phyloP scores from a whole-genome alignment of 2,329 filamentous ascomycete genomes.

The Claviceps maximensis region DNA sequence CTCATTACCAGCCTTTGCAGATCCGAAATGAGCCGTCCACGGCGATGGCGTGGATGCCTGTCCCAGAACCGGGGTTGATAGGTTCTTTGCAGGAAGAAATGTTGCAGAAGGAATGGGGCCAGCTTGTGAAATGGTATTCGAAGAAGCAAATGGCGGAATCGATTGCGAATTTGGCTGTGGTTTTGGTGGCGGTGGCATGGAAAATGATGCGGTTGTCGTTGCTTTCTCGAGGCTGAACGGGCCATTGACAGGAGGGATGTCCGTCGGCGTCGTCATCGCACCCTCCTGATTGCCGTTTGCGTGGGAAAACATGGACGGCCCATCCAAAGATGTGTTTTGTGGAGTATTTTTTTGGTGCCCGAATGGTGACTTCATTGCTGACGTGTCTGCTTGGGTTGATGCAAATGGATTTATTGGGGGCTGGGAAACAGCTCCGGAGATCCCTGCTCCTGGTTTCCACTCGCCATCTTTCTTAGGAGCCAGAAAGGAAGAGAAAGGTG shows the following conservation, averaged over 20 bases:
- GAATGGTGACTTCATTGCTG: conserved; percentile 9
- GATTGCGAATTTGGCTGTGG: conserved; percentile 1
- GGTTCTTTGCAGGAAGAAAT: background rate
- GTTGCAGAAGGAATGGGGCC: background rate
- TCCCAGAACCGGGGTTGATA: background rate
- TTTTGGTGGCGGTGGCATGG: conserved; percentile 7
- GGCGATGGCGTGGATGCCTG: background rate
- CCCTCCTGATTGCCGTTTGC: background rate
- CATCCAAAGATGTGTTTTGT: background rate
- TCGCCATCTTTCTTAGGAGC: background rate
- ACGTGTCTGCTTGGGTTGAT: conserved; percentile 4
- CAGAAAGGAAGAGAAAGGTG: background rate
- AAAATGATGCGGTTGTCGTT: background rate
- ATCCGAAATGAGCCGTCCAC: background rate
- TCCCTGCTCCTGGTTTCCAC: background rate
- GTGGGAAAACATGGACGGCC: background rate
- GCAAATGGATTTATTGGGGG: conserved; percentile 12
- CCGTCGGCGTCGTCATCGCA: too few species aligned
- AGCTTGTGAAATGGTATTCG: background rate
- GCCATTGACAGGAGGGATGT: background rate
- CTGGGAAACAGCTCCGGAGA: background rate
- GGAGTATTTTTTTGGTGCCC: conserved; percentile 2
- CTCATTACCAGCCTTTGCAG: background rate
- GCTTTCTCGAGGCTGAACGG: background rate
- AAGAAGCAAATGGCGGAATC: background rate